Evolutionary conservation across 345 rosid genomes (phyloP).

Genomic region (Chamaenerion angustifolium): DNA sequence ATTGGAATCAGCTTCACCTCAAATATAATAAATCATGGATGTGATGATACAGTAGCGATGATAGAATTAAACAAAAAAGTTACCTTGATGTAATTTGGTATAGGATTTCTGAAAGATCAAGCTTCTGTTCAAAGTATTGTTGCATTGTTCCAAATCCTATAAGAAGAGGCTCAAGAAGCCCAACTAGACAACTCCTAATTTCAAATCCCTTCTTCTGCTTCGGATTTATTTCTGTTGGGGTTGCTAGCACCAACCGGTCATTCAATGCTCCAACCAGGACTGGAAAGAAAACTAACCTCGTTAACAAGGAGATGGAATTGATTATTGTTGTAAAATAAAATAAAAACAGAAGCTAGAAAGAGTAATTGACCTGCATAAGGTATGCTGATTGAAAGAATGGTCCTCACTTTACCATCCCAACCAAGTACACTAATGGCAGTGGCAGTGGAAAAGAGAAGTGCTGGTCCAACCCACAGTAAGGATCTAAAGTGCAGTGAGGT

Average conservation of each 20-base stretch:
- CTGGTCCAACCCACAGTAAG: slow-evolving; percentile 95
- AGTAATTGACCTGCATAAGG: slow-evolving; percentile 64
- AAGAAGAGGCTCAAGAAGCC: slow-evolving; percentile 94
- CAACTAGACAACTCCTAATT: slow-evolving; percentile 85
- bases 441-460: slow-evolving; percentile 85
- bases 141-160: slow-evolving; percentile 99
- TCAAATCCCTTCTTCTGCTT: slow-evolving; percentile 79
- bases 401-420: slow-evolving; percentile 93
- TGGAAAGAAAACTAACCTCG: slow-evolving; percentile 23
- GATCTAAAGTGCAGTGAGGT: slow-evolving; percentile 68
- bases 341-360: slow-evolving; percentile 8
- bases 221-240: slow-evolving; percentile 77
- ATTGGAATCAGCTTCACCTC: slow-evolving; percentile 1
- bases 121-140: slow-evolving; percentile 82
- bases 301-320: neutral
- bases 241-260: slow-evolving; percentile 73
- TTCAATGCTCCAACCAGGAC: slow-evolving; percentile 86
- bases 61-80: neutral
- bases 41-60: neutral
- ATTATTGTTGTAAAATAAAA: neutral
- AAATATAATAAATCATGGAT: slow-evolving; percentile 1
- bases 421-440: slow-evolving; percentile 79
- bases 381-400: slow-evolving; percentile 71
- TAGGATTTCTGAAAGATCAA: slow-evolving; percentile 74
- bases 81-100: slow-evolving; percentile 96